phyloP scores from a whole-genome alignment of 148 eudicot species.

The Spergularia bocconei region DNA sequence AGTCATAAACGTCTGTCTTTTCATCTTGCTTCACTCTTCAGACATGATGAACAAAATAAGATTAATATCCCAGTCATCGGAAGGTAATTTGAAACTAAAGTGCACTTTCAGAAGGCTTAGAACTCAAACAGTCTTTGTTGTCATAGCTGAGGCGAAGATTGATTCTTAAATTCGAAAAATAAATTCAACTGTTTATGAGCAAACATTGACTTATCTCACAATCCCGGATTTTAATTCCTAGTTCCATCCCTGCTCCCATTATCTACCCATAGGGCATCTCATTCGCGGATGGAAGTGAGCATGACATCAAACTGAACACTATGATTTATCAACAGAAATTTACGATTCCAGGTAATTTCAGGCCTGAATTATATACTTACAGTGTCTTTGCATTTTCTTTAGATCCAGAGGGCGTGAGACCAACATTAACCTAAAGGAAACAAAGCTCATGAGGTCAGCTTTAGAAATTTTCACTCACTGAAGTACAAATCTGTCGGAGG shows the following conservation, averaged over 20 bases:
- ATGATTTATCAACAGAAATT: background rate
- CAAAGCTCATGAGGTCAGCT: slow-evolving; percentile 19
- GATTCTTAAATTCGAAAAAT: background rate
- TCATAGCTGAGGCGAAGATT: background rate
- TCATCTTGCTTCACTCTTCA: slow-evolving; percentile 41
- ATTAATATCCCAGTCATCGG: background rate
- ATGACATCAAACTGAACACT: background rate
- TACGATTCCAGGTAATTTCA: background rate
- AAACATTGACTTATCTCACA: too few relatives aligned
- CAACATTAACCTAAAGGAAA: slow-evolving; percentile 31
- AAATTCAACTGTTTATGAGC: too few relatives aligned
- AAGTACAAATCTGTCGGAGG: background rate
- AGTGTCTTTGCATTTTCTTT: slow-evolving; percentile 29
- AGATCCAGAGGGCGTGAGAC: slow-evolving; percentile 30
- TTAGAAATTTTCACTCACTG: background rate
- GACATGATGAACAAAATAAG: background rate
- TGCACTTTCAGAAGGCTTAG: background rate
- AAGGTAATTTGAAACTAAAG: too few relatives aligned
- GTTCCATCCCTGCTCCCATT: too few relatives aligned
- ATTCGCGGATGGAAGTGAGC: background rate
- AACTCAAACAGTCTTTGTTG: background rate
- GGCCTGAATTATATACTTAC: slow-evolving; percentile 30
- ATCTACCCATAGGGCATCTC: background rate
- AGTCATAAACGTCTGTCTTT: slow-evolving; percentile 59
- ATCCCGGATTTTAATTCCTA: too few relatives aligned